Base-by-base conservation (phyloP, 108 stramenopile species). In the Skeletonema menzelii region DNA sequence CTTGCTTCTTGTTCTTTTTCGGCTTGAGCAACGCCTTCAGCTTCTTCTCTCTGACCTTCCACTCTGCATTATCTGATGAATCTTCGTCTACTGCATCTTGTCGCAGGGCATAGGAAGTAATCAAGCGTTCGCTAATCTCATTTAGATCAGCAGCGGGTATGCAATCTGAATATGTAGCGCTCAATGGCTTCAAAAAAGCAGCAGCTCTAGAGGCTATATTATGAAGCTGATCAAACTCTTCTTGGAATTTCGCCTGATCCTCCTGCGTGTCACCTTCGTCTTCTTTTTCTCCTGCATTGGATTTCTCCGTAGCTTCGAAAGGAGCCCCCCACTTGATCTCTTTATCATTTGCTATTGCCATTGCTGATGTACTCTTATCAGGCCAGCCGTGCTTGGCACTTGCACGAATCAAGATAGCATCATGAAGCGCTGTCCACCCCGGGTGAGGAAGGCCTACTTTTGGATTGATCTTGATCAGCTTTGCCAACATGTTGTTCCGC, bases 371-470 rank as follows among this genome's bases (percentile, higher is more conserved):
- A 17, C 87, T 88, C 4, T 77, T 59, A 31, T 95, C 94, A 40
- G 91, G 69, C 90, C 90, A 95, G 19, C 94, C 94, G 71, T 95
- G 94, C 73, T 92, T 90, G 0, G 67, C 74, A 26, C 88, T 84
- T 15, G 91, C 88, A 15, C 71, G 68, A 60, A 92, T 63, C 49
- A 95, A 71, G 17, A 89, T 67, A 13, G 87, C 87, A 82, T 95
- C 94, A 68, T 92, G 91, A 4, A 70, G 32, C 11, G 56, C 42
- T 8, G 84, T 88, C 94, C 94, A 95, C 42, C 76, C 53, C 15
- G 89, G 86, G 83, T 95, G 91, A n/a, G 94, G 94, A 35, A 84
- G 67, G 5, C 78, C 53, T 15, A 77, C 34, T 47, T 32, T 63
- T 27, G 67, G 47, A 37, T 62, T 37, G 22, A 77, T 38, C 19